Base-by-base conservation (phyloP, 2,329 filamentous ascomycete species). In the Juglanconis oblonga region DNA sequence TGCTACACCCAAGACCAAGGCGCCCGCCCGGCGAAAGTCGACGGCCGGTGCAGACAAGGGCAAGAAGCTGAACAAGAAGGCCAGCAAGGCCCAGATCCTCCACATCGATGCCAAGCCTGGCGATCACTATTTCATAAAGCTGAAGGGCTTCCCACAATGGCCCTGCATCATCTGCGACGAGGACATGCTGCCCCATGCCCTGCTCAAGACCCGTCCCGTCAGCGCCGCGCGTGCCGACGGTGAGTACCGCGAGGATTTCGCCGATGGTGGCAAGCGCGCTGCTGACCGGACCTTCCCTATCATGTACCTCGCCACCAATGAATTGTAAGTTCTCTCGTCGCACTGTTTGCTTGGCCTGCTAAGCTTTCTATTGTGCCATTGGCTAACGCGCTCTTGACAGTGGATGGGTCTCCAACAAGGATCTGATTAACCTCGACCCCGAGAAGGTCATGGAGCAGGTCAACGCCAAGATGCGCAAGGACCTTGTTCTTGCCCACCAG, bases 81-180 rank as follows among this genome's bases (percentile, higher is more conserved):
- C 87, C 72, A 93, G 90, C 52, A 88, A 87, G 76, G 81, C 83
- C 64, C 87, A 88, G 71, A 81, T 90, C 64, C 83, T 83, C 49
- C 85, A 92, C 67, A 81, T 91, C 56, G 86, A 97, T 71, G 93
- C 91, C 65, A 83, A 96, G 78, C 91, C 95, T 4, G 95, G 96
- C 67, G 89, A 98, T 69, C 90, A 93, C 76, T 98, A 90, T 77
- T 87, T 96, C 71, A 92, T 96, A 65, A 91, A 93, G 74, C 87
- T 99, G 75, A 97, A 96, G 81, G 95, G 94, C 62, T 96, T 91
- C 75, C 91, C 95, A 36, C 88, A 91, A 44, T 99, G 95, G 95
- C 95, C 95, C 14, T 89, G 92, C 57, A 90, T 99, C 71, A 87
- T 99, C 68, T 95, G 91, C 73, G 92, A 97, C 72, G 94, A 99